phyloP scores from a whole-genome alignment of 306 rosid species.

The Sphenostylis stenocarpa region DNA sequence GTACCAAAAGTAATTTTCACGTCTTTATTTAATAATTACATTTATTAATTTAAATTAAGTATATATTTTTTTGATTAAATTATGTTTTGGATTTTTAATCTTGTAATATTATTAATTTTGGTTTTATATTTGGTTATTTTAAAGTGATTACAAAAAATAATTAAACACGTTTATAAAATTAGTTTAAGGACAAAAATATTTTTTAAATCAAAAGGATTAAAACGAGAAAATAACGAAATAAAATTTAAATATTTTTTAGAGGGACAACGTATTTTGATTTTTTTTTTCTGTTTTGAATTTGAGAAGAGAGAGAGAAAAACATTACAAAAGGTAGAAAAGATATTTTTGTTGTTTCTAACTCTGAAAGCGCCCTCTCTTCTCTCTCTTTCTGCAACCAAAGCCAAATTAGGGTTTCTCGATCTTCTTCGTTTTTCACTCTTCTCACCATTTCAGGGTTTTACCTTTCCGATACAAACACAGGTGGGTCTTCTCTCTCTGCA shows the following conservation, averaged over 20 bases:
- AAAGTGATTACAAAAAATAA: too few species aligned
- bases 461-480: neutral
- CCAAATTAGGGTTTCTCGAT: constrained; percentile 62
- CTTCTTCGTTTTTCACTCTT: constrained; percentile 42
- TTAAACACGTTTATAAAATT: too few species aligned
- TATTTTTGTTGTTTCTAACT: constrained; percentile 52
- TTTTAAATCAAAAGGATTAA: too few species aligned
- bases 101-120: too few species aligned
- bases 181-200: too few species aligned
- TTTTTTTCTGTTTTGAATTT: neutral
- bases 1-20: too few species aligned
- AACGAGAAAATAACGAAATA: too few species aligned
- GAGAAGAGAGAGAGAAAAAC: neutral
- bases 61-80: too few species aligned
- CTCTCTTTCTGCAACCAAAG: neutral
- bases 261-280: neutral
- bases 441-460: constrained; percentile 32
- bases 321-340: constrained; percentile 13
- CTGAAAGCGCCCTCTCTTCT: constrained; percentile 38
- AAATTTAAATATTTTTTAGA: neutral
- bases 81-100: too few species aligned
- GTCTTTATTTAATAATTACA: too few species aligned
- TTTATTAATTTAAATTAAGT: too few species aligned
- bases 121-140: too few species aligned
- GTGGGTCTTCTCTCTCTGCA: neutral